Base-by-base conservation (phyloP, 139 green algal genomes). In the Nannochloris sp. region DNA sequence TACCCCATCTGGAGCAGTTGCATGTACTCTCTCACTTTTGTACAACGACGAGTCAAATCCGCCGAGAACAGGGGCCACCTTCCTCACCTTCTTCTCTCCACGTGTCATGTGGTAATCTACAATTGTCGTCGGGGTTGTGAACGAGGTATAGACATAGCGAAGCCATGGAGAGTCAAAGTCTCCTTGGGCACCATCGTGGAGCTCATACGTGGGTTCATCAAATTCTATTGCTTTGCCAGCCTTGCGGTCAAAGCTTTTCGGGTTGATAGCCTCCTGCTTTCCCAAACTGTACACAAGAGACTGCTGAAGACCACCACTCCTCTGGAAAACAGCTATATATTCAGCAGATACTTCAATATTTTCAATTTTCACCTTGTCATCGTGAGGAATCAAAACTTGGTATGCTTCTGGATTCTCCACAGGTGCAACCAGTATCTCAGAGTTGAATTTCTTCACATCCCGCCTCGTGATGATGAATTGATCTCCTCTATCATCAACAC, bases 51-150 rank as follows among this genome's bases (percentile, higher is more conserved):
- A 57, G 65, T 88, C 79, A 67, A 93, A 97, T 44, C 82, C 85
- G 5, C 87, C 87, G 40, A 89, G 77, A 64, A 96, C 87, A 7
- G 84, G 76, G 53, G 81, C 66, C 59, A 94, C 83, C 67, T 94
- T 93, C 72, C 91, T 88, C 3, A 71, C 51, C 18, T 44, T 67
- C 46, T 61, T 50, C 5, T 56, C 55, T 44, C 71, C 68, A 3
- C 73, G 91, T 23, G 16, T 49, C 78, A 95, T 85, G 78, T 95
- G 75, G 64, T 81, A 70, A 67, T 95, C 86, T 23, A 95, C 86
- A 29, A 61, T 74, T 11, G 83, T 85, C 53, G 61, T 48, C 18
- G 91, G 91, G 1, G 84, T 93, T 49, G 80, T 82, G 23, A 95
- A 81, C 4, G 77, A 88, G 57, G 70, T 81, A 81, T 94, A 95